Base-by-base conservation (phyloP, 148 eudicot genomes). In the Salicornia ramosissima region DNA sequence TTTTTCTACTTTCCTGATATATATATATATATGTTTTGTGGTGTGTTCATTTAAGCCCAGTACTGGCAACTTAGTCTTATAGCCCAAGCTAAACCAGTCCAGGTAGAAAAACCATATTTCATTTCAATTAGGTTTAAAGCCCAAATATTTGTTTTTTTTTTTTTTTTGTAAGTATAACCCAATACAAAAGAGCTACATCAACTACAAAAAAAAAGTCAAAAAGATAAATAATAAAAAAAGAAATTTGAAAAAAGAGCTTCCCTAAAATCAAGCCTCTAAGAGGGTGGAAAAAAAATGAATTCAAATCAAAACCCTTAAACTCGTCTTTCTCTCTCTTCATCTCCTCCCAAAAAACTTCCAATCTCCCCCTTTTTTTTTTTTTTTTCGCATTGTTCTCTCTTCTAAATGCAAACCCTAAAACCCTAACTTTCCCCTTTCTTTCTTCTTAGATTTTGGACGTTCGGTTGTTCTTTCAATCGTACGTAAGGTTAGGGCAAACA, bases 391-490 rank as follows among this genome's bases (percentile, higher is more conserved):
- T 42, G 66, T 59, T 74, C 66, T 2, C 12, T 47, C 63, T 2
- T 49, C 53, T 6, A 46, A 22, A 22, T 65, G 30, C 59, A 47
- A 62, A 70, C 73, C 73, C 74, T 70, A 76, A 76, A 69, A 39
- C 74, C 74, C 72, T 58, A 45, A 60, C 47, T 67, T 77, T 56
- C 64, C 24, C 26, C 68, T 39, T 31, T 25, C 47, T 25, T 21
- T 58, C 16, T 30, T 14, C n/a, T n/a, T n/a, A n/a, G n/a, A n/a
- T n/a, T n/a, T n/a, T 5, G n/a, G 51, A 47, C 28, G 53, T 60
- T 43, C 42, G 16, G 15, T 36, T 26, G 13, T 21, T 30, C 18
- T 31, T 53, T 21, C 28, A 30, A 15, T 21, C 64, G n/a, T 29
- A n/a, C n/a, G n/a, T 67, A 43, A 43, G 26, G 30, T 33, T 25